Evolutionary conservation across 129 eudicot genomes (phyloP).

Genomic region (Pseudognaphalium luteoalbum): DNA sequence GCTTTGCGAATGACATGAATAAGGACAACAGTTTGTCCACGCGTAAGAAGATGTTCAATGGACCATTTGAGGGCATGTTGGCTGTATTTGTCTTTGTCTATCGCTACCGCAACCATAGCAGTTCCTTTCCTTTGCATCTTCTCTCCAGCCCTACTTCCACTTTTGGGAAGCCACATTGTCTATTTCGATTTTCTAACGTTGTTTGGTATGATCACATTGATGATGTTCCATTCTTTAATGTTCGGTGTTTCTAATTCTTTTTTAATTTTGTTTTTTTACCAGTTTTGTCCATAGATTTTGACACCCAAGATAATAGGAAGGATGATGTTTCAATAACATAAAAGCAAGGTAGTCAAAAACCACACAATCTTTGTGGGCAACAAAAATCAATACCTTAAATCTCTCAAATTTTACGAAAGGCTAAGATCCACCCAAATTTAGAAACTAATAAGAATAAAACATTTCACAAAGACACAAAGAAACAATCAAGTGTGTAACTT

Average conservation of each 20-base stretch:
- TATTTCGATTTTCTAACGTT: constrained; percentile 1
- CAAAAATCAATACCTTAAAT: constrained; percentile 20
- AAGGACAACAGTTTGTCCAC: constrained; percentile 49
- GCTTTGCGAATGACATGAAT: constrained; percentile 47
- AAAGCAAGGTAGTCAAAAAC: constrained; percentile 15
- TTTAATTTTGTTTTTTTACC: neutral
- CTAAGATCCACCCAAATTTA: neutral
- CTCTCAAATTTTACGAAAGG: constrained; percentile 10
- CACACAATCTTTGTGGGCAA: constrained; percentile 23
- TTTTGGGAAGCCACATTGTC: constrained; percentile 46
- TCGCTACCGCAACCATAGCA: constrained; percentile 54
- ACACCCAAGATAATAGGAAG: constrained; percentile 24
- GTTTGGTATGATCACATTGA: constrained; percentile 12
- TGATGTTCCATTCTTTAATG: neutral
- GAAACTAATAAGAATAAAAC: neutral
- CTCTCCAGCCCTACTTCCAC: constrained; percentile 30
- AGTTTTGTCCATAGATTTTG: constrained; percentile 25
- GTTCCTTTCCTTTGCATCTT: constrained; percentile 18
- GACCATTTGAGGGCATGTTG: constrained; percentile 61
- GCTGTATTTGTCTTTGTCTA: constrained; percentile 57
- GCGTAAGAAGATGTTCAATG: constrained; percentile 42
- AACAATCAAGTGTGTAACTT: neutral
- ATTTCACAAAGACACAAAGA: neutral
- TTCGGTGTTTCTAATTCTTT: neutral
- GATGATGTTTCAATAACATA: constrained; percentile 23